Percentiles rank a stretch among this genome's conserved stretches.
These are phyloP conservation scores for Cicer pinnatifidum DNA, from an alignment of 306 rosid species.

Conservation along the genomic window DNA sequence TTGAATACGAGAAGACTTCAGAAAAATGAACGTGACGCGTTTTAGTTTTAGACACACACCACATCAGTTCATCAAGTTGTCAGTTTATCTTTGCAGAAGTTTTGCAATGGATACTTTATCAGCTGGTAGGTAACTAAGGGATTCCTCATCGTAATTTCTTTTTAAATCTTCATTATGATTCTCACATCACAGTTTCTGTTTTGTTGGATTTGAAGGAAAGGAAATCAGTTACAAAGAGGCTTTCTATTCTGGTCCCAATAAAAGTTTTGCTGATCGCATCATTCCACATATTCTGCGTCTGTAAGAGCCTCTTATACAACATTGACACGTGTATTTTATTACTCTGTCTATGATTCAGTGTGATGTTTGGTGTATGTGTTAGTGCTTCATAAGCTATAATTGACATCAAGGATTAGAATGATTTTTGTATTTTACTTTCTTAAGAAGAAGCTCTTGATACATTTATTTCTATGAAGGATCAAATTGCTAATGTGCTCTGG, in stretches of 20 bases:
- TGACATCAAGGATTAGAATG: neutral
- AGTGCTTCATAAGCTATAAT: neutral
- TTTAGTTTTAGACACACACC: constrained; percentile 1
- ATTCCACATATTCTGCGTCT: constrained; percentile 75
- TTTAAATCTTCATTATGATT: neutral
- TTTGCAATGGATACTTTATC: constrained; percentile 32
- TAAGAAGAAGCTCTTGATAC: neutral
- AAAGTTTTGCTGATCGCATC: constrained; percentile 49
- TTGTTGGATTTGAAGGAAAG: constrained; percentile 22
- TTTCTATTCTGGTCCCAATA: constrained; percentile 27
- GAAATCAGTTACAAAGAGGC: constrained; percentile 46
- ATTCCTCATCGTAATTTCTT: neutral
- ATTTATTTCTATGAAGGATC: neutral
- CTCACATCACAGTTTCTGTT: neutral
- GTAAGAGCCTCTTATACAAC: constrained; percentile 43
- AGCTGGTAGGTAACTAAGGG: neutral
- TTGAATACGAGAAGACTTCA: no score
- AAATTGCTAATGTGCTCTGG: neutral
- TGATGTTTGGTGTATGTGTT: neutral
- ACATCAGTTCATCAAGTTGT: neutral
- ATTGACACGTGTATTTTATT: no score
- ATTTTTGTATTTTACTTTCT: neutral
- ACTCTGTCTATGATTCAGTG: no score
- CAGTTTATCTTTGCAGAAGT: neutral
- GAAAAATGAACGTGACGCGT: neutral